Evolutionary conservation across 768 basidiomycete genomes (phyloP).

Genomic region (Rhodosporidiobolus odoratus): DNA sequence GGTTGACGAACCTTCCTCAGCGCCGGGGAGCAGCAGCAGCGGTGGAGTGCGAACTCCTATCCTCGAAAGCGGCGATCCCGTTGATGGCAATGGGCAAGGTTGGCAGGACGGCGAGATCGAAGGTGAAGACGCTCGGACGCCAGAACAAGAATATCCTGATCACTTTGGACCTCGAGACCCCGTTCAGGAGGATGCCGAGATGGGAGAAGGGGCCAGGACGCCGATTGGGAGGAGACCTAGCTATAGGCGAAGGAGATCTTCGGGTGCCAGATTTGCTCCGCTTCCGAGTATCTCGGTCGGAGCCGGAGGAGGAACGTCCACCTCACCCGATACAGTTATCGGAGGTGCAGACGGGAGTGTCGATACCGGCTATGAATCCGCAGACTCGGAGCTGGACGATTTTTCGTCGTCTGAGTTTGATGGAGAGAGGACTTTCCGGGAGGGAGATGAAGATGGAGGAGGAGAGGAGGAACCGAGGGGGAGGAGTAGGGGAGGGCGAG

Average conservation of each 20-base stretch:
- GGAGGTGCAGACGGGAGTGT: too few relatives aligned
- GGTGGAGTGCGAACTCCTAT: too few relatives aligned
- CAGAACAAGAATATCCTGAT: not conserved
- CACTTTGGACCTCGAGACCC: not conserved
- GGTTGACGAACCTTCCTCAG: conserved; percentile 18
- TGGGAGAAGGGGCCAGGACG: conserved; percentile 17
- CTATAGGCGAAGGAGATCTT: not conserved
- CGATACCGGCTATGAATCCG: not conserved
- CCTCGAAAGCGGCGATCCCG: too few relatives aligned
- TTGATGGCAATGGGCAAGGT: too few relatives aligned
- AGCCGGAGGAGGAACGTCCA: not conserved
- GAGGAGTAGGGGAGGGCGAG: conserved; percentile 28
- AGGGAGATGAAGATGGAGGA: not conserved
- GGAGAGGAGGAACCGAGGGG: not conserved
- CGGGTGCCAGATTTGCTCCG: too few relatives aligned
- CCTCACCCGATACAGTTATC: too few relatives aligned
- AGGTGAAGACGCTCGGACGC: not conserved
- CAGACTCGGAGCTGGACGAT: not conserved
- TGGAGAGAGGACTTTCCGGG: too few relatives aligned
- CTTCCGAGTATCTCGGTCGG: not conserved
- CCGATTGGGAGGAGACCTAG: conserved; percentile 8
- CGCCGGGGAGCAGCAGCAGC: not conserved
- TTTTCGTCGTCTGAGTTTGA: too few relatives aligned
- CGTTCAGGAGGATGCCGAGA: not conserved
- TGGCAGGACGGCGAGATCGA: too few relatives aligned